Evolutionary conservation across 306 rosid genomes (phyloP).

Genomic region (Cercis canadensis): DNA sequence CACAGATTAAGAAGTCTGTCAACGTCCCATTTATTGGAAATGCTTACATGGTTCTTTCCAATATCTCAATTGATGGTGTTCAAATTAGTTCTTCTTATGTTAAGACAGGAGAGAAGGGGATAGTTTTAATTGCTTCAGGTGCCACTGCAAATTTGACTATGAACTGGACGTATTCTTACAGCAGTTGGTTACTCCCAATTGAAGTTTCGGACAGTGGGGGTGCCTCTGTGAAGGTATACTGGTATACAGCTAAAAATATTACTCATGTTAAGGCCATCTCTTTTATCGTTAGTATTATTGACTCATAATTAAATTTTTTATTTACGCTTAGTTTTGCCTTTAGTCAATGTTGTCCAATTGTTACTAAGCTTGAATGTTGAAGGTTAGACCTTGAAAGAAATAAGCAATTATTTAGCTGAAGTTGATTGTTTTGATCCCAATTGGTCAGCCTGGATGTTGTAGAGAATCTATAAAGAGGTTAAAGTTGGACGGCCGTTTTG

Average conservation of each 20-base stretch:
- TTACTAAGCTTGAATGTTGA: not conserved
- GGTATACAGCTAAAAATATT: constrained; percentile 35
- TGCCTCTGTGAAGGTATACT: constrained; percentile 73
- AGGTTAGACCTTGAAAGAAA: constrained; percentile 16
- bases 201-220: constrained; percentile 74
- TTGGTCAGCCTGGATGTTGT: no score
- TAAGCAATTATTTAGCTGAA: constrained; percentile 5
- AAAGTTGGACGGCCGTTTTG: not conserved
- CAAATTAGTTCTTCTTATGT: constrained; percentile 63
- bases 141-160: constrained; percentile 75
- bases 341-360: not conserved
- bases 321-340: no score
- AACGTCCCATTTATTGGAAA: constrained; percentile 62
- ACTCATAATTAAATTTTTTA: no score
- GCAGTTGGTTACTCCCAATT: constrained; percentile 66
- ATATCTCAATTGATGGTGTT: constrained; percentile 55
- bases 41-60: constrained; percentile 67
- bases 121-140: constrained; percentile 64
- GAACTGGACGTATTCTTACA: constrained; percentile 67
- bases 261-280: constrained; percentile 1
- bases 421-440: constrained; percentile 14
- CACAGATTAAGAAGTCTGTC: constrained; percentile 60
- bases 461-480: not conserved
- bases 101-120: constrained; percentile 63
- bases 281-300: not conserved